Evolutionary conservation across 2,329 filamentous ascomycete genomes (phyloP), one percentile per base, ranked within the genome.

Genomic region (Aspergillus ustus): DNA sequence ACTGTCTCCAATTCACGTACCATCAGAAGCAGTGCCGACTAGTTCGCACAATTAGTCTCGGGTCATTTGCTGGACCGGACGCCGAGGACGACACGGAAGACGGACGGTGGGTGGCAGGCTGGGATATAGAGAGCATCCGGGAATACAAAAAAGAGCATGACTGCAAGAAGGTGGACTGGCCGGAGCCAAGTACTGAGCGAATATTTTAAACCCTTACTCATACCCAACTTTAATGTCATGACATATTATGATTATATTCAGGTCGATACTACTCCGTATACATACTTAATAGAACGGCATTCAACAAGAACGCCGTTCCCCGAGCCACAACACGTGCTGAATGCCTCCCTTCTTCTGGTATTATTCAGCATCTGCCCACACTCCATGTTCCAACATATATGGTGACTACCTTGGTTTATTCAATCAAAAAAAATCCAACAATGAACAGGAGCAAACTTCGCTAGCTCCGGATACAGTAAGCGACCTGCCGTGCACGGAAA

Each of bases 1-100:
- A 67, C 17, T 73, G 71, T 56, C 64, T 71, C 54, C 62, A 67
- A n/a, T 73, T 66, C 58, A 73, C 70, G 2, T 71, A 72, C 44
- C 64, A 66, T 31, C 63, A 61, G 8, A 60, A 61, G 4, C 58
- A 64, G 46, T 73, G 71, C 58, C 61, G 68, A 5, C 70, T 72
- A 44, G 66, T 68, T 1, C 65, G 61, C 20, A 64, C 62, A 7
- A 67, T 73, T 34, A 67, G 68, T n/a, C 56, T 73, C 29, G 71
- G 71, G 7, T 60, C 51, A 11, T 46, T 37, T 19, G 71, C 64
- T 28, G 59, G 25, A 7, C 46, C 40, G 59, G 65, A n/a, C 19
- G 48, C 28, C 40, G 59, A 43, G 31, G 64, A 19, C 43, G 37
- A 40, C 17, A 11, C 22, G 4, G 48, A 57, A 15, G 20, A n/a